Base-by-base conservation (phyloP, 2,329 filamentous ascomycete genomes). In the Pseudocercospora musae region DNA sequence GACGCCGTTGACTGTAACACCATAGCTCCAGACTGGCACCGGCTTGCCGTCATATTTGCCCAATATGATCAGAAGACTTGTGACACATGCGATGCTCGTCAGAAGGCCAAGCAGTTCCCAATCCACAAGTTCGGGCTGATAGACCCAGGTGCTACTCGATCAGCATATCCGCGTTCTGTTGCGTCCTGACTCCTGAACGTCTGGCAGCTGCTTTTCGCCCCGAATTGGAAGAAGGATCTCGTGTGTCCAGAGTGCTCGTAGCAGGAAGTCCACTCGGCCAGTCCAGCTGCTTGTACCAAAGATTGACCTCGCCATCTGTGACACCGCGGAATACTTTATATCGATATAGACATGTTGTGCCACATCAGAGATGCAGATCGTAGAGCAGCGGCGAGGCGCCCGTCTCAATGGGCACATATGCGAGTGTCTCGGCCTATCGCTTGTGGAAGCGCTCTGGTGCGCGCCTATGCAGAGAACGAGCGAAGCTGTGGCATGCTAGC, bases 1-100 rank as follows among this genome's bases (percentile, higher is more conserved):
- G n/a, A 68, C 29, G 50, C 57, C 62, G 57, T 68, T 68, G 23
- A 69, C 37, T 3, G 68, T 69, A 15, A 69, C 29, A 3, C 63
- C 61, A 15, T 59, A 58, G 15, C 59, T 60, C 63, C 65, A 65
- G 1, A 37, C 31, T 11, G 62, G 62, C 7, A 66, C 40, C 1
- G 62, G 60, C 29, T 65, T 57, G 13, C 60, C 57, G 29, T 70
- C 40, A 33, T 62, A 62, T 1, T 49, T 40, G 23, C 58, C 54
- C 13, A 68, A 58, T 1, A 67, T 10, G 5, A 62, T 13, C 3
- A 66, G n/a, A 31, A 68, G 61, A 11, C 48, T 61, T 4, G 54
- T 46, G 18, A 66, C 58, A 33, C 62, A 68, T 10, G 56, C 10
- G 9, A 58, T 42, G 46, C 66, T 63, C 20, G 57, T 29, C 0